These are phyloP conservation scores for Aspergillus sclerotialis DNA, from an alignment of 2,329 filamentous ascomycete genomes.

Conservation along the genomic window DNA sequence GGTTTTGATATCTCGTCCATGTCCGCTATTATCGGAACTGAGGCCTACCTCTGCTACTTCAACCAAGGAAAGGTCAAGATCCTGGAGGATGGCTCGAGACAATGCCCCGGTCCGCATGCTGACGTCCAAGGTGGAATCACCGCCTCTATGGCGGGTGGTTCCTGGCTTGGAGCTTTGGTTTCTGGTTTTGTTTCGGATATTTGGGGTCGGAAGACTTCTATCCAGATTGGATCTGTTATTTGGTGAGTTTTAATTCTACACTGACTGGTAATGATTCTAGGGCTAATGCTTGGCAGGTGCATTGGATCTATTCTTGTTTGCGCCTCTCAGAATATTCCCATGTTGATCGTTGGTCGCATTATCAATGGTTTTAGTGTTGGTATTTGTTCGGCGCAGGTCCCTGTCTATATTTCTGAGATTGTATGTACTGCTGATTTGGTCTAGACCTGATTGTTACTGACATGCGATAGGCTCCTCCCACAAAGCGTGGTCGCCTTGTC, in stretches of 20 bases:
- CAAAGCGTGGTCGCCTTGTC: slow-evolving; percentile 55
- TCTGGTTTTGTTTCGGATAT: slow-evolving; percentile 51
- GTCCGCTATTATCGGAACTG: slow-evolving; percentile 60
- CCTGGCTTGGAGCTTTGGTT: slow-evolving; percentile 54
- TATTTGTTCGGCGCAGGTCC: slow-evolving; percentile 65
- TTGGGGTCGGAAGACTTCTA: slow-evolving; percentile 47
- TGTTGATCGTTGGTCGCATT: slow-evolving; percentile 65
- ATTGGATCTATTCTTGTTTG: slow-evolving; percentile 55
- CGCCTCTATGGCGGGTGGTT: slow-evolving; percentile 67
- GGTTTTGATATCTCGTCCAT: slow-evolving; percentile 75
- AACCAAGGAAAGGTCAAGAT: slow-evolving; percentile 41
- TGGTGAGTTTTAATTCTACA: slow-evolving; percentile 31
- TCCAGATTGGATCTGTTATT: slow-evolving; percentile 47
- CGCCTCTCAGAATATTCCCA: slow-evolving; percentile 58
- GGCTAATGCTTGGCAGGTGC: slow-evolving; percentile 27
- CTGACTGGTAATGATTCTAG: neutral
- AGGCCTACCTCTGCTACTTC: slow-evolving; percentile 67
- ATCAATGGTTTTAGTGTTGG: slow-evolving; percentile 69
- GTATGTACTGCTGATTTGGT: slow-evolving; percentile 56
- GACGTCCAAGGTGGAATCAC: slow-evolving; percentile 63
- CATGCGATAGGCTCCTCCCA: slow-evolving; percentile 46
- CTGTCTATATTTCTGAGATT: slow-evolving; percentile 63
- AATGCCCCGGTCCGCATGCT: slow-evolving; percentile 39
- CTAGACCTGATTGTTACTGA: slow-evolving; percentile 41
- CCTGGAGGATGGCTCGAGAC: slow-evolving; percentile 18